Evolutionary conservation across 352 stramenopile genomes (phyloP), one percentile per base, ranked within the genome.

Genomic region (Pythium chondricola): DNA sequence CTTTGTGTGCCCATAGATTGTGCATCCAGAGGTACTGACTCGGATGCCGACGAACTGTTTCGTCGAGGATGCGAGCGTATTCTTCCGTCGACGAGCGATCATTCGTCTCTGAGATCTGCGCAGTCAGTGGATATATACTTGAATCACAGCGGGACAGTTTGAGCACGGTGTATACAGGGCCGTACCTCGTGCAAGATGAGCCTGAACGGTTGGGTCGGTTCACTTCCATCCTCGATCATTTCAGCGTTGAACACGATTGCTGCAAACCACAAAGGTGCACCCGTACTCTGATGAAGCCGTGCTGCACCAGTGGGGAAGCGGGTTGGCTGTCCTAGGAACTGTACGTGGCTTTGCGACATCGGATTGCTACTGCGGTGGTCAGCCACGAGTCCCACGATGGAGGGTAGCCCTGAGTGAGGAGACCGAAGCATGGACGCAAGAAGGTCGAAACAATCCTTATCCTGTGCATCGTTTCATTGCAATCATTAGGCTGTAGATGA

Each of bases 1-100:
- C 42, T 2, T 29, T 32, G 3, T 56, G 18, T 3, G 18, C 61
- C 68, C 71, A 83, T 14, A 83, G 55, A 37, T 82, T 53, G 41
- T 80, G 70, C 33, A 82, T 67, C 73, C 71, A 83, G 13, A 82
- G 48, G 31, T 85, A 82, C 51, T 85, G 73, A 33, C 48, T 61
- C 2, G 70, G 61, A 22, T 69, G 37, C 9, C 56, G 33, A 2
- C 26, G 40, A 5, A 82, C 52, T 6, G 71, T 27, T 16, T 58
- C 47, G 30, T 78, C 69, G 32, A 85, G 48, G 27, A 59, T 47
- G 1, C 22, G 35, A 0, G 73, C 70, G 44, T 76, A 85, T 27
- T 43, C 59, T 43, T 80, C 65, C 13, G 61, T 39, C 13, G 9
- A 2, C 5, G 29, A 4, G 43, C 2, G 32, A 52, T 52, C 45